These are phyloP conservation scores for Aspergillus indologenus DNA, from an alignment of 495 filamentous ascomycete genomes.

Conservation along the genomic window DNA sequence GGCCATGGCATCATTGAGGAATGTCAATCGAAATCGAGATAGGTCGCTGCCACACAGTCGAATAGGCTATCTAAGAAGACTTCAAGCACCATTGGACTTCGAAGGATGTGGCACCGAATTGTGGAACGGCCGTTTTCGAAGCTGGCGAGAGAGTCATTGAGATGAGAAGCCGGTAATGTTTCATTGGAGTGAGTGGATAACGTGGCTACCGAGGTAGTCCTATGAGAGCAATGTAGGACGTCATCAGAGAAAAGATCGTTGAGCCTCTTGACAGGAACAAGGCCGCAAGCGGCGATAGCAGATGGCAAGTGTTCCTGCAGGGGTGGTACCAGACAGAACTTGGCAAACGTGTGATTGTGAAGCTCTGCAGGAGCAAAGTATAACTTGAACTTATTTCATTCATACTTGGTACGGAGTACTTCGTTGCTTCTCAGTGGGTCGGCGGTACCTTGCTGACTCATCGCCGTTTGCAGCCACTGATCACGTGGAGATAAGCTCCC, in stretches of 20 bases:
- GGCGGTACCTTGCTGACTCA: slow-evolving; percentile 5
- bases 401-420: slow-evolving; percentile 5
- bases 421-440: not conserved
- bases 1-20: not conserved
- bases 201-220: not conserved
- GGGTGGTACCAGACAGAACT: slow-evolving; percentile 5
- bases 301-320: slow-evolving; percentile 11
- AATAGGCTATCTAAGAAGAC: no score
- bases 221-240: slow-evolving; percentile 12
- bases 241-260: slow-evolving; percentile 12
- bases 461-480: slow-evolving; percentile 21
- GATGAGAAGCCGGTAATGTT: not conserved
- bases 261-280: not conserved
- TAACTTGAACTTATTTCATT: no score
- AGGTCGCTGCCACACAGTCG: no score
- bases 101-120: not conserved
- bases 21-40: no score
- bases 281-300: slow-evolving; percentile 13
- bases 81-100: not conserved
- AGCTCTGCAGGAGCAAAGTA: not conserved
- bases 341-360: not conserved
- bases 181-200: not conserved
- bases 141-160: not conserved
- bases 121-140: not conserved
- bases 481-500: slow-evolving; percentile 10